These are phyloP conservation scores for Bruguiera parviflora DNA, from an alignment of 345 rosid species.

Conservation along the genomic window DNA sequence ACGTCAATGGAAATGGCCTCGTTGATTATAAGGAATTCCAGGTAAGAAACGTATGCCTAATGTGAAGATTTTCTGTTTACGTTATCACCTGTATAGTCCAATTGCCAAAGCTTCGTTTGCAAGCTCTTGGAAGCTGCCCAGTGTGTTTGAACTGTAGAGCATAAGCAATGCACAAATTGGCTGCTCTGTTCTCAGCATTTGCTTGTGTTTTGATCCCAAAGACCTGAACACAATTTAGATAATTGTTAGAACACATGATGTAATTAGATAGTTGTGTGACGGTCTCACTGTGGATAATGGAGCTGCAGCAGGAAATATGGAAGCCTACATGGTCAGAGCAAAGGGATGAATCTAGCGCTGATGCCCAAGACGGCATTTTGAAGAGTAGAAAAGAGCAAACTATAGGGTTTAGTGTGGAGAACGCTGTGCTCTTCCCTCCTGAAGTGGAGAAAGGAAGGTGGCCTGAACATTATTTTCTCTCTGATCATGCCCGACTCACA, in stretches of 20 bases:
- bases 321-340: conserved; percentile 51
- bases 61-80: background rate
- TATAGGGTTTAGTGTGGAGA: conserved; percentile 68
- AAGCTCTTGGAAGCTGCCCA: conserved; percentile 7
- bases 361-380: conserved; percentile 23
- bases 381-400: conserved; percentile 49
- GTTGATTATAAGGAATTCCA: conserved; percentile 81
- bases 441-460: conserved; percentile 91
- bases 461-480: conserved; percentile 83
- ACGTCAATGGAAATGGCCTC: conserved; percentile 65
- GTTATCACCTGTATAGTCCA: background rate
- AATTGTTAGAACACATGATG: too few species aligned
- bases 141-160: background rate
- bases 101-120: background rate
- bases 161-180: background rate
- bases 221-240: background rate
- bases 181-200: background rate
- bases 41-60: conserved; percentile 37
- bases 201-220: background rate
- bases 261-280: background rate
- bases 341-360: conserved; percentile 31
- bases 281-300: conserved; percentile 14
- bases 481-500: conserved; percentile 87
- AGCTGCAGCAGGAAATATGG: conserved; percentile 79
- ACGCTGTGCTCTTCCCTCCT: conserved; percentile 72